Percentiles rank a stretch among this genome's conserved stretches.
Conservation (phyloP, 116 monocot species). For the Iris pallida region DNA sequence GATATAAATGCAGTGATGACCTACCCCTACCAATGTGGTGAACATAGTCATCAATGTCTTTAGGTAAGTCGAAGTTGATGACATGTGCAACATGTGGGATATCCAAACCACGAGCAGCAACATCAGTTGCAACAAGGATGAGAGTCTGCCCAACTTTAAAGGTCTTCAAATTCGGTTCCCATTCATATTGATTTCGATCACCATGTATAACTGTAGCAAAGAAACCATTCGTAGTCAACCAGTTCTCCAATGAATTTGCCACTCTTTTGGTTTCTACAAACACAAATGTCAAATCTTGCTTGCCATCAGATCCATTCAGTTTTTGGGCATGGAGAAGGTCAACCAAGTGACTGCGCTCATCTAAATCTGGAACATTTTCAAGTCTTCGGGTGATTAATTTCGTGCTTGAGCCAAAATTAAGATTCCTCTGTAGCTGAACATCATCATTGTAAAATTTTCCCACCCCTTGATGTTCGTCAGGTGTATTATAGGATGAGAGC, state of each 20-base stretch:
- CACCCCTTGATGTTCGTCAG: too few relatives aligned
- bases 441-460: too few relatives aligned
- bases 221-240: slow-evolving; percentile 18
- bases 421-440: too few relatives aligned
- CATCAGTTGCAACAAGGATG: slow-evolving; percentile 48
- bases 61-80: slow-evolving; percentile 49
- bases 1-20: too few relatives aligned
- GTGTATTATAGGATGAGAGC: too few relatives aligned
- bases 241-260: slow-evolving; percentile 16
- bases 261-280: slow-evolving; percentile 23
- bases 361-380: slow-evolving; percentile 20
- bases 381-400: slow-evolving; percentile 23
- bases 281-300: slow-evolving; percentile 20
- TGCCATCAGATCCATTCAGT: slow-evolving; percentile 3
- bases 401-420: slow-evolving; percentile 25
- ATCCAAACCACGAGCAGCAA: slow-evolving; percentile 44
- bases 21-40: slow-evolving; percentile 47
- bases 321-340: slow-evolving; percentile 17
- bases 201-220: slow-evolving; percentile 18
- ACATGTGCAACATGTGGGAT: slow-evolving; percentile 51
- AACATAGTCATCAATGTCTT: slow-evolving; percentile 42
- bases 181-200: slow-evolving; percentile 16
- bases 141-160: slow-evolving; percentile 37
- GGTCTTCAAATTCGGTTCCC: slow-evolving; percentile 25
- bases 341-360: slow-evolving; percentile 15